Evolutionary conservation across 306 rosid genomes (phyloP), one percentile per base, ranked within the genome.

Genomic region (Astragalus membranaceus): DNA sequence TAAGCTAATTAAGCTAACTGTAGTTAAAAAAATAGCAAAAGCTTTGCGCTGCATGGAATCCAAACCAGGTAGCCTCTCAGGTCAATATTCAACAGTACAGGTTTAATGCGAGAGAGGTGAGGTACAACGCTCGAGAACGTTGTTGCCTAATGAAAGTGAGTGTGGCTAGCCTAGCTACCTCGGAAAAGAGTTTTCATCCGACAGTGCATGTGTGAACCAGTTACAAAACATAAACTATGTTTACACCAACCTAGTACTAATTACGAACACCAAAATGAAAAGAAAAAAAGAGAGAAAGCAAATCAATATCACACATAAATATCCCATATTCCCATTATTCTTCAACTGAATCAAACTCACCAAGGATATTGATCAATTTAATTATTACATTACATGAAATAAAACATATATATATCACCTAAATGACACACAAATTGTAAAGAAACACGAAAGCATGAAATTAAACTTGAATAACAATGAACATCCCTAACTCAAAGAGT

Each of bases 171-270:
- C 26, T 23, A 26, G 62, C 33, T 77, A 86, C 95, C 97, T 92
- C 90, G 90, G 80, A 89, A 92, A 89, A 73, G 88, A 87, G 84
- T 92, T 84, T 62, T 72, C 33, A 76, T 82, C 97, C 85, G 89
- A 85, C 75, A 84, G 6, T 82, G 94, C 97, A 92, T 87, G 96
- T 87, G 97, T 85, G 57, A 70, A 80, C 80, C 92, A 85, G 81
- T 75, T 79, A 64, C 78, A 74, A 72, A 82, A 80, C 67, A 43
- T 78, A n/a, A 20, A 20, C 23, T 20, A 20, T 20, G 23, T 20
- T 20, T 20, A 20, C n/a, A n/a, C n/a, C n/a, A n/a, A n/a, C 23
- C 23, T 20, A n/a, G 59, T 73, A 36, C 41, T 36, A 36, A 36
- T 10, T 66, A 56, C 46, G 8, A 10, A 60, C 16, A 14, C 52